Evolutionary conservation across 2,329 filamentous ascomycete species (phyloP), one percentile per base, ranked within the genome.

Genomic region (Stylonectria norvegica): DNA sequence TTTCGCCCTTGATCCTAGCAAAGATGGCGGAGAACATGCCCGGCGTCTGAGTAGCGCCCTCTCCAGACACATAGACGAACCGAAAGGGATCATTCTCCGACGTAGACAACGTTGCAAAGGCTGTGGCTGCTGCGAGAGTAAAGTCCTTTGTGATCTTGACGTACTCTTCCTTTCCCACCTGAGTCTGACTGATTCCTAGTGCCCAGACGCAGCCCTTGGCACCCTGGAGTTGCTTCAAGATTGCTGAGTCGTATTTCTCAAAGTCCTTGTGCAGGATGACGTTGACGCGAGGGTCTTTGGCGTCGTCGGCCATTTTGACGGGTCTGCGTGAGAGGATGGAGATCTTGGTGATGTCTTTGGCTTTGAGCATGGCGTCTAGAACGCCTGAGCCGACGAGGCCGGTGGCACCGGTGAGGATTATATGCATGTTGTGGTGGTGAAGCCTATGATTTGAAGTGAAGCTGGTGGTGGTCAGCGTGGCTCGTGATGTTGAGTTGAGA

Each of bases 181-280:
- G 65, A 9, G 61, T 78, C 53, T 81, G 75, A 45, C 76, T 80
- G 34, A 82, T 79, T 1, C 86, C 85, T 32, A 84, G 69, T 0
- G 86, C 85, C 86, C 86, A 90, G 1, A 89, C 81, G 43, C 80
- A 85, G 2, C 81, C 85, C 6, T 74, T 66, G 0, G 85, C 85
- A 16, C 78, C 84, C 37, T 72, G 69, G 1, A 90, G 68, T 56
- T 82, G 69, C 17, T 63, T 48, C 8, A 89, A 68, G 2, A 88
- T 50, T 0, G 69, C 67, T 0, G 72, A 52, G 23, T 76, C 72
- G 58, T 87, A 89, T 1, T 60, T 67, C 10, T 66, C 62, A 55
- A 85, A 89, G 59, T 89, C 81, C 12, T 75, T 70, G 56, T 89
- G 83, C 14, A 83, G 66, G 47, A 89, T 81, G 40, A 88, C 78